These are phyloP conservation scores for Mycena haematopus DNA, from an alignment of 768 basidiomycete genomes.

Conservation along the genomic window DNA sequence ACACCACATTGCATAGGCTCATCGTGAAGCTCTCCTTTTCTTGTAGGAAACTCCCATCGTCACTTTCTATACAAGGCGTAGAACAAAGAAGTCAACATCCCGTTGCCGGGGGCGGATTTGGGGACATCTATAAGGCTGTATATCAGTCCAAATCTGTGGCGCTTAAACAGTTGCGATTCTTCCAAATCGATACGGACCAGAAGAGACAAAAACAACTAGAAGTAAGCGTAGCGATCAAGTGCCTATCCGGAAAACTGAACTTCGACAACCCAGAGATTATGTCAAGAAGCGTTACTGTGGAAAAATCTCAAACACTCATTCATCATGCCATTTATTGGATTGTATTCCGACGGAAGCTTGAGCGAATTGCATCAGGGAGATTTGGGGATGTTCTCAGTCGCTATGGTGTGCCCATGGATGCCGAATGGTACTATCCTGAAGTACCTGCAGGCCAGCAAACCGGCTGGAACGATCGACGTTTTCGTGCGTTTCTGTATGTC, in stretches of 20 bases:
- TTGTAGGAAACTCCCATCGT: slow-evolving; percentile 15
- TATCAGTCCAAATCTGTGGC: slow-evolving; percentile 23
- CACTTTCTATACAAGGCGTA: slow-evolving; percentile 20
- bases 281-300: slow-evolving; percentile 29
- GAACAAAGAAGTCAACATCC: slow-evolving; percentile 1
- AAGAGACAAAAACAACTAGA: neutral
- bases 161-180: slow-evolving; percentile 25
- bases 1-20: slow-evolving; percentile 11
- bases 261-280: slow-evolving; percentile 18
- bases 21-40: slow-evolving; percentile 20
- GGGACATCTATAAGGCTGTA: slow-evolving; percentile 21
- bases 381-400: neutral
- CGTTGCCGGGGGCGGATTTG: slow-evolving; percentile 24
- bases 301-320: slow-evolving; percentile 24
- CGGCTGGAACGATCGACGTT: neutral
- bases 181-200: slow-evolving; percentile 1
- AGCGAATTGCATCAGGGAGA: neutral
- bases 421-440: slow-evolving; percentile 19
- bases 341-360: neutral
- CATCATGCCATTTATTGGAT: slow-evolving; percentile 28
- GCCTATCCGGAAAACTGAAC: neutral
- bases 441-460: slow-evolving; percentile 4
- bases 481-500: slow-evolving; percentile 1
- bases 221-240: neutral
- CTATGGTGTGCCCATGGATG: slow-evolving; percentile 29